These are phyloP conservation scores for Cercospora sp. DNA, from an alignment of 2,329 filamentous ascomycete genomes.

Conservation along the genomic window DNA sequence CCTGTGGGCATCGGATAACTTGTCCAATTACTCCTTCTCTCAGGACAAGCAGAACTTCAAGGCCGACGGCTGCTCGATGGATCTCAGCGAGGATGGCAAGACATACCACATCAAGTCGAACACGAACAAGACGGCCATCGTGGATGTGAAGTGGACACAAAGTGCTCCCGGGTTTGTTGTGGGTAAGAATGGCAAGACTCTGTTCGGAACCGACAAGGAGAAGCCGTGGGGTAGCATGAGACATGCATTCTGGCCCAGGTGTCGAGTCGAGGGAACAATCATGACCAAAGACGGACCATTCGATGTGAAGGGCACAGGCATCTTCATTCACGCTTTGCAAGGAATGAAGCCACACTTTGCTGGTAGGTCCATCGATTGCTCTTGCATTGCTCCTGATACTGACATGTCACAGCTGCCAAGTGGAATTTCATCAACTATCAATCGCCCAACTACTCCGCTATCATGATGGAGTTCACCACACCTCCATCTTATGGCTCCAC, in stretches of 20 bases:
- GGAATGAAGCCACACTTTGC: slow-evolving; percentile 99
- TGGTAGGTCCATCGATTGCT: slow-evolving; percentile 50
- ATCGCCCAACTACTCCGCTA: slow-evolving; percentile 77
- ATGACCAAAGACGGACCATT: slow-evolving; percentile 78
- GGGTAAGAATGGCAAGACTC: slow-evolving; percentile 79
- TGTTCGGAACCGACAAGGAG: slow-evolving; percentile 80
- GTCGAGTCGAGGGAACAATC: slow-evolving; percentile 77
- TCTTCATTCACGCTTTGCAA: slow-evolving; percentile 84
- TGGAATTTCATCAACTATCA: slow-evolving; percentile 98
- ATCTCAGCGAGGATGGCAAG: slow-evolving; percentile 80
- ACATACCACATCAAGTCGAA: slow-evolving; percentile 88
- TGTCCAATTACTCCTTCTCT: slow-evolving; percentile 79
- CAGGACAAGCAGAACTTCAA: slow-evolving; percentile 81
- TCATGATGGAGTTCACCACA: slow-evolving; percentile 95
- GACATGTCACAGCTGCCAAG: slow-evolving; percentile 59
- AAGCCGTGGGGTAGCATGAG: slow-evolving; percentile 91
- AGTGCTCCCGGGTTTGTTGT: slow-evolving; percentile 77
- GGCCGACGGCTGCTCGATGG: slow-evolving; percentile 79
- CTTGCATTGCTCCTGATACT: neutral
- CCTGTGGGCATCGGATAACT: slow-evolving; percentile 79
- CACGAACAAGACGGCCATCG: slow-evolving; percentile 74
- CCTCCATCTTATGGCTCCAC: slow-evolving; percentile 90
- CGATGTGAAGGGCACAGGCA: slow-evolving; percentile 75
- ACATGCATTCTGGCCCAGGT: slow-evolving; percentile 93
- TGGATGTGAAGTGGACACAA: slow-evolving; percentile 81